Evolutionary conservation across 179 eudicot genomes (phyloP).

Genomic region (Heliamphora pulchella): DNA sequence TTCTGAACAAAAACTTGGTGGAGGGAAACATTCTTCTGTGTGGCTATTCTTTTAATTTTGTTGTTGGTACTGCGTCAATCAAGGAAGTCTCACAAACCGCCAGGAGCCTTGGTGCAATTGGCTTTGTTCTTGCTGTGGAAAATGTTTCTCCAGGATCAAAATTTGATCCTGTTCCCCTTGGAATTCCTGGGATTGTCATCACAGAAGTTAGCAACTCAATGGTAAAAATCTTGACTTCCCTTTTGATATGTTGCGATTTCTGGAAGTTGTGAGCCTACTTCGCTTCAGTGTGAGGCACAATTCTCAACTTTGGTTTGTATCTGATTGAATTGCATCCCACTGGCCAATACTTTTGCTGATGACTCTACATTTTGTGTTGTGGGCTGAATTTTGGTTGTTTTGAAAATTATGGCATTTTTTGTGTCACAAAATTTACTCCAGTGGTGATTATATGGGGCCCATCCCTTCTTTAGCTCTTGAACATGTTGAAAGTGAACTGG

Average conservation of each 20-base stretch:
- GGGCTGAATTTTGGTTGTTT: too few relatives aligned
- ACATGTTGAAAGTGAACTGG: not conserved
- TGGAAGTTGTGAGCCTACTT: not conserved
- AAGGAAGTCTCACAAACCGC: constrained; percentile 89
- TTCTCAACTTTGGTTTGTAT: not conserved
- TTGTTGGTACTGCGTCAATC: constrained; percentile 78
- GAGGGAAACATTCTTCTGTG: constrained; percentile 87
- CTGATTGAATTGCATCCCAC: not conserved
- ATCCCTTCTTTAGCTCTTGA: not conserved
- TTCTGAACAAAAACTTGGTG: constrained; percentile 71
- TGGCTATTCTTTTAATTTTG: constrained; percentile 95
- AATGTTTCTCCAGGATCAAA: constrained; percentile 88
- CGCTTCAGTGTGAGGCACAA: not conserved
- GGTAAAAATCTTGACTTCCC: constrained; percentile 37
- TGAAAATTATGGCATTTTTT: not conserved
- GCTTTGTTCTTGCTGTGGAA: constrained; percentile 95
- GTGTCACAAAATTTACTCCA: not conserved
- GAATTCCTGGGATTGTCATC: constrained; percentile 81
- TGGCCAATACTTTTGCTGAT: not conserved
- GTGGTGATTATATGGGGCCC: not conserved
- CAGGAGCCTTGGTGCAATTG: constrained; percentile 77
- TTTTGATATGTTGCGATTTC: not conserved
- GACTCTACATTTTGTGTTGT: not conserved
- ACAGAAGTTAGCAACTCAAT: constrained; percentile 68
- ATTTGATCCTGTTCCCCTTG: constrained; percentile 90